These are phyloP conservation scores for Juglanconis juglandina DNA, from an alignment of 2,329 filamentous ascomycete species.

Conservation along the genomic window DNA sequence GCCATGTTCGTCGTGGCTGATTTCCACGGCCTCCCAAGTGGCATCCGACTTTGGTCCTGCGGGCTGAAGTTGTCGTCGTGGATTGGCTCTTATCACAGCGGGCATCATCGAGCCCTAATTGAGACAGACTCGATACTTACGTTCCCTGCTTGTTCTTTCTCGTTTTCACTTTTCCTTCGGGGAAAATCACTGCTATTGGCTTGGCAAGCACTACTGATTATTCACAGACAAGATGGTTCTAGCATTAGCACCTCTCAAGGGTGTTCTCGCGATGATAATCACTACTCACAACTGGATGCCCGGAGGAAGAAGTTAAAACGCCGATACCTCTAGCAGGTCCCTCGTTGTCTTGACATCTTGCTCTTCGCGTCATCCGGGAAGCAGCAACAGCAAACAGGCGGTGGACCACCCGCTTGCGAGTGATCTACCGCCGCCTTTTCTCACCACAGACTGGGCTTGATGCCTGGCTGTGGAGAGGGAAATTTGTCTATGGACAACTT, in stretches of 20 bases:
- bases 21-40: neutral
- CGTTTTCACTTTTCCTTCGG: neutral
- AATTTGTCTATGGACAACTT: too few relatives aligned
- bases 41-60: neutral
- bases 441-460: constrained; percentile 48
- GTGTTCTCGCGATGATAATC: neutral
- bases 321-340: neutral
- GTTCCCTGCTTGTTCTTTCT: neutral
- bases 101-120: constrained; percentile 12
- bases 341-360: neutral
- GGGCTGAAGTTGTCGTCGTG: neutral
- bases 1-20: constrained; percentile 3
- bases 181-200: neutral
- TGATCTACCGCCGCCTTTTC: constrained; percentile 39
- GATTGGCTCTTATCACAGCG: constrained; percentile 2
- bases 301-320: neutral
- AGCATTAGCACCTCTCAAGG: neutral
- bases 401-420: constrained; percentile 6
- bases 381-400: constrained; percentile 4
- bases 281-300: neutral
- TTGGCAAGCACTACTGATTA: constrained; percentile 7
- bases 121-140: constrained; percentile 14
- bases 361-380: neutral
- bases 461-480: constrained; percentile 50
- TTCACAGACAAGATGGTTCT: neutral